Evolutionary conservation across 2,329 filamentous ascomycete genomes (phyloP), one percentile per base, ranked within the genome.

Genomic region (Cercospora sesami): DNA sequence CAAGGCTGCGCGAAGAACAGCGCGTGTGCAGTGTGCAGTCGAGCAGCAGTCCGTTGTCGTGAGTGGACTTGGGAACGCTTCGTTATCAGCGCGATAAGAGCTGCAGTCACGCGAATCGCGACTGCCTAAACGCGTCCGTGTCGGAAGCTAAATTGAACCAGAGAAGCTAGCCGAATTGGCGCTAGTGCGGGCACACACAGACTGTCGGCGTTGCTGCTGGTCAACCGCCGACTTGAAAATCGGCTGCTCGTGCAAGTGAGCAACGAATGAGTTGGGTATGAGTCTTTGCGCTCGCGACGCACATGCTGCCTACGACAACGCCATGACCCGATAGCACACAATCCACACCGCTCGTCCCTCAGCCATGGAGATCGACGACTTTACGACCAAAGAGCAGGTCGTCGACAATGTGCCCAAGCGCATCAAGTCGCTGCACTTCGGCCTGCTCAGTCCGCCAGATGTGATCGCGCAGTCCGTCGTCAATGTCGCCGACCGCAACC

Each of bases 401-500:
- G 87, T 93, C 64, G 93, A 97, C 81, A 89, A 90, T 78, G 86
- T 92, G 66, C 94, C 94, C 36, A 96, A 96, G 84, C 91, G 92
- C 76, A 96, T 97, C 83, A 93, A 91, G 79, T 91, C 93, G 78
- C 87, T 98, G 79, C 94, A 96, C 78, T 98, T 98, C 80, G 94
- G 94, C 77, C 92, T 98, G 70, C 88, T 96, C 89, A 94, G 83
- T 74, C 86, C 76, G 65, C 91, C 96, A 78, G 93, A 98, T 77
- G 96, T 98, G 73, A 91, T 96, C 74, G 96, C 94, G 78, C 95
- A 99, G 81, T 93, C 91, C 71, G 93, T 97, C 66, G 87, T 98
- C 73, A 93, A 97, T 81, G 91, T 99, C 67, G 96, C 92, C n/a
- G 92, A 97, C 79, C 89, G 93, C 75, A 90, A 94, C 79, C 89